Conservation (phyloP, 164 flowering plant species). For the Litsea cubeba region DNA sequence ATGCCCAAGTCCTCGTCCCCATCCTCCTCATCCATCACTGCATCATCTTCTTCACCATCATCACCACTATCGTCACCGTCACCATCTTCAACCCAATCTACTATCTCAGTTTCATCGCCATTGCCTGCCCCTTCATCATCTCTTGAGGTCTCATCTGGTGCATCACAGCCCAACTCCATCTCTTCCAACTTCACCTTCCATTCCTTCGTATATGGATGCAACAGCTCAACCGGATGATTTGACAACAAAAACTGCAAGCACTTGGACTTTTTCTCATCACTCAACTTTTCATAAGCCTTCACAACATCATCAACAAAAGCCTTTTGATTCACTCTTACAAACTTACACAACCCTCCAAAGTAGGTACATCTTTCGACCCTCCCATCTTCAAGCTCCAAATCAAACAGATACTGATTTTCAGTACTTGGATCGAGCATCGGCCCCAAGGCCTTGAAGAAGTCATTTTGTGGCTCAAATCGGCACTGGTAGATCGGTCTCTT, state of each 20-base stretch:
- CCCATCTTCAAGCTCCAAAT: conserved; percentile 64
- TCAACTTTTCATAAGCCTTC: conserved; percentile 79
- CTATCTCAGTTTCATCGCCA: conserved; percentile 21
- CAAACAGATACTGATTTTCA: conserved; percentile 55
- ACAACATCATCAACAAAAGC: conserved; percentile 96
- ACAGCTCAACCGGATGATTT: conserved; percentile 66
- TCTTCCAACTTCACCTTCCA: conserved; percentile 95
- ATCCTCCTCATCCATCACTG: conserved; percentile 27
- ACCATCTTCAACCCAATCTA: conserved; percentile 77
- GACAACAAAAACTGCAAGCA: conserved; percentile 74
- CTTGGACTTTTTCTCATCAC: conserved; percentile 68
- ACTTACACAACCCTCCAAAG: conserved; percentile 86
- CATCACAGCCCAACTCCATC: conserved; percentile 90
- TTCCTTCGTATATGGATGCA: conserved; percentile 94
- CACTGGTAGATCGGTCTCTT: conserved; percentile 89
- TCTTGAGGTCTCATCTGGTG: conserved; percentile 45
- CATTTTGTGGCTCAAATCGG: conserved; percentile 86
- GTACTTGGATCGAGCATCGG: conserved; percentile 78
- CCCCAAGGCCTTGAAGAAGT: conserved; percentile 49
- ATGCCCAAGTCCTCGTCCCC: conserved; percentile 36
- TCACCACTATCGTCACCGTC: conserved; percentile 30
- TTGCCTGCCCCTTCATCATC: conserved; percentile 36
- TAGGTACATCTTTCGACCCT: conserved; percentile 74
- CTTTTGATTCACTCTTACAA: conserved; percentile 74
- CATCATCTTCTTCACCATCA: conserved; percentile 21